These are phyloP conservation scores for Nannochloropsis salina DNA, from an alignment of 108 stramenopile genomes.

Conservation along the genomic window DNA sequence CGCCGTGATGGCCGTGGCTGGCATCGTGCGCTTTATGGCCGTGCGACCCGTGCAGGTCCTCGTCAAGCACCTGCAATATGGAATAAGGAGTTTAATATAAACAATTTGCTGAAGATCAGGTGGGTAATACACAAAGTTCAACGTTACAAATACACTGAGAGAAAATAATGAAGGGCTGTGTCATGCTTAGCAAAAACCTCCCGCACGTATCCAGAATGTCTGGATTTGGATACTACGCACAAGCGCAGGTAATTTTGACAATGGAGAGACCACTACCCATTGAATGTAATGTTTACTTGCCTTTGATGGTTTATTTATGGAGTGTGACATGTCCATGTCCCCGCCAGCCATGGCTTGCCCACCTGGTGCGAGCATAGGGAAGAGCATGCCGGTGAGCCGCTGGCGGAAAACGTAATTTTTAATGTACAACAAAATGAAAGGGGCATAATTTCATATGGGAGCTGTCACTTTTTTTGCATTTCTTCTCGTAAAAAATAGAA, in stretches of 20 bases:
- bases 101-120: no score
- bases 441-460: no score
- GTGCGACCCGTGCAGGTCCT: background rate
- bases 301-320: constrained; percentile 9
- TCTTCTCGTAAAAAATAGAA: no score
- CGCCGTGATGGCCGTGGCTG: constrained; percentile 2
- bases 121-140: background rate
- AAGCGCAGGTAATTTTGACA: background rate
- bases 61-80: background rate
- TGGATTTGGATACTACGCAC: background rate
- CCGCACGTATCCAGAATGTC: background rate
- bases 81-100: no score
- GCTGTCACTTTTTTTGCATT: no score
- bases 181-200: background rate
- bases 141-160: background rate
- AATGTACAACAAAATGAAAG: no score
- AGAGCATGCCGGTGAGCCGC: background rate
- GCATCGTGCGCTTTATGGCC: background rate
- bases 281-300: background rate
- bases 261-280: background rate
- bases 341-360: constrained; percentile 6
- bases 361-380: background rate
- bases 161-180: background rate
- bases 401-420: no score
- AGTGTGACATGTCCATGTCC: background rate